These are phyloP conservation scores for Alternaria conjuncta DNA, from an alignment of 2,329 filamentous ascomycete species.

Conservation along the genomic window DNA sequence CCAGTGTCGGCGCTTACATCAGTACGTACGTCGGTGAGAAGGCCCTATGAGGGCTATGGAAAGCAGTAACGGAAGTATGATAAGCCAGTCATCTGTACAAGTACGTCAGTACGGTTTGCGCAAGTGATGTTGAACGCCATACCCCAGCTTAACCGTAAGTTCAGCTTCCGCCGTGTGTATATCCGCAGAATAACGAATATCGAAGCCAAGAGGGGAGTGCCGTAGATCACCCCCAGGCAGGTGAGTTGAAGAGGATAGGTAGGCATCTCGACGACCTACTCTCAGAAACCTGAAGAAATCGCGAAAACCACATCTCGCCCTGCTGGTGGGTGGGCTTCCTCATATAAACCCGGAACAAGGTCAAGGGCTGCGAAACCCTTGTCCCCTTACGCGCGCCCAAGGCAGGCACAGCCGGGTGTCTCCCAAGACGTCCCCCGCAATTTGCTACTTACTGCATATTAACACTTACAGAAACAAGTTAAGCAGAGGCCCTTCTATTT, in stretches of 20 bases:
- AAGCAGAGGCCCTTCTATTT: slow-evolving; percentile 21
- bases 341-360: slow-evolving; percentile 33
- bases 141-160: slow-evolving; percentile 46
- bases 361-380: slow-evolving; percentile 20
- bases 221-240: slow-evolving; percentile 47
- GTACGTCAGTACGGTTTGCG: slow-evolving; percentile 21
- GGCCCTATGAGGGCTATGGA: slow-evolving; percentile 47
- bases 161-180: slow-evolving; percentile 48
- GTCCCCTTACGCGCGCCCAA: slow-evolving; percentile 9
- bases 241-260: slow-evolving; percentile 48
- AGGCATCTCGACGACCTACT: slow-evolving; percentile 42
- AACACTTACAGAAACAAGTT: slow-evolving; percentile 22
- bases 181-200: slow-evolving; percentile 45
- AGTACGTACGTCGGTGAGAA: slow-evolving; percentile 42
- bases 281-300: slow-evolving; percentile 29
- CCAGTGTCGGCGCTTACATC: neutral
- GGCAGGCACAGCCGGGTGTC: slow-evolving; percentile 23
- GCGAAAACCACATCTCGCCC: slow-evolving; percentile 38
- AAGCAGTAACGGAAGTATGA: slow-evolving; percentile 44
- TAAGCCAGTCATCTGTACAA: slow-evolving; percentile 47
- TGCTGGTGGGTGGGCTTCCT: slow-evolving; percentile 33
- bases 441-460: slow-evolving; percentile 23
- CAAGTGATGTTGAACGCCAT: slow-evolving; percentile 15
- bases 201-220: slow-evolving; percentile 41
- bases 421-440: slow-evolving; percentile 20